Conservation (phyloP, 2,329 filamentous ascomycete genomes). For the Ilyonectria sp. region DNA sequence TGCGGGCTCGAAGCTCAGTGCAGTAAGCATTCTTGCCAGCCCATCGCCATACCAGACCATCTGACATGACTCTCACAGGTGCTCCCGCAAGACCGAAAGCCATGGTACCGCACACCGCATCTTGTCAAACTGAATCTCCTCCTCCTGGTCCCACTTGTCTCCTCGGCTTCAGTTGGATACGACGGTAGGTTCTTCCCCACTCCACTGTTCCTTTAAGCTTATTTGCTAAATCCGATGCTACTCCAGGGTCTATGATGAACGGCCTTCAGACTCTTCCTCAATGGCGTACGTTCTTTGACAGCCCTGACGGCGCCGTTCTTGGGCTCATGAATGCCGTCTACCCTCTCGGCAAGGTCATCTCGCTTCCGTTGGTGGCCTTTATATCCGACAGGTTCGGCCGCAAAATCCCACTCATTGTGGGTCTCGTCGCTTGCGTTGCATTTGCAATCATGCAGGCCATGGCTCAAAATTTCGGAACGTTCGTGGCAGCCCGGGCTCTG, state of each 20-base stretch:
- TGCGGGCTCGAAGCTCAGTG: constrained; percentile 9
- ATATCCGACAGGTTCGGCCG: constrained; percentile 58
- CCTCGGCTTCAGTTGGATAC: constrained; percentile 58
- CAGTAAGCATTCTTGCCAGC: neutral
- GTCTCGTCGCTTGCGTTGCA: constrained; percentile 48
- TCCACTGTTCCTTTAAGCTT: too few species aligned
- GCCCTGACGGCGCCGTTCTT: constrained; percentile 52
- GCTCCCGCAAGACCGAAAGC: constrained; percentile 54
- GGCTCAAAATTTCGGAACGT: constrained; percentile 42
- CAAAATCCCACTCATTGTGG: constrained; percentile 54
- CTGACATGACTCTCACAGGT: constrained; percentile 39
- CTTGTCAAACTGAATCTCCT: constrained; percentile 59
- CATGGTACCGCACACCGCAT: constrained; percentile 59
- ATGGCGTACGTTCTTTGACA: constrained; percentile 58
- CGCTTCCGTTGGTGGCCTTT: constrained; percentile 51
- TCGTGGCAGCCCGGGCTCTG: constrained; percentile 50
- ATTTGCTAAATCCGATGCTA: neutral
- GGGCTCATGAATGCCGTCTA: constrained; percentile 55
- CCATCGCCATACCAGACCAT: neutral
- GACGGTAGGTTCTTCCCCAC: constrained; percentile 51
- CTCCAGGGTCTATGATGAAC: constrained; percentile 57
- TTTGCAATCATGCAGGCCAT: constrained; percentile 50
- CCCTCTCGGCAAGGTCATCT: constrained; percentile 56
- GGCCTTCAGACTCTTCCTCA: constrained; percentile 57
- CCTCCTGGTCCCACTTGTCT: constrained; percentile 58